Evolutionary conservation across 208 protist genomes (phyloP), one percentile per base, ranked within the genome.

Genomic region (Lotmaria passim): DNA sequence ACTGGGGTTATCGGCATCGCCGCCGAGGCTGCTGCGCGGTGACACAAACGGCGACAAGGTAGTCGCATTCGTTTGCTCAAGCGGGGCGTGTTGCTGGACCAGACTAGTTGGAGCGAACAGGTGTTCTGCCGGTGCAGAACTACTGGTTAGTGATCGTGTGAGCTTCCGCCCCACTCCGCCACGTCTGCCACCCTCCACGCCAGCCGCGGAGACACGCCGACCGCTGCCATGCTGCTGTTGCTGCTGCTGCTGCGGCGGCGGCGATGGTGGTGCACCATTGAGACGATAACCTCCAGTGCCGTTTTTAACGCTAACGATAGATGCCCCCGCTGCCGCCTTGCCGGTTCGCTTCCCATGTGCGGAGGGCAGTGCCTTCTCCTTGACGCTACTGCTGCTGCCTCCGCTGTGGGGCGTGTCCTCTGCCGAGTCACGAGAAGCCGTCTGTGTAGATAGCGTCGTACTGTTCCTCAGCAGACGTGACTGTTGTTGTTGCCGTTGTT

Each of bases 391-490:
- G 43, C 46, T 15, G 59, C 44, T 53, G n/a, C 19, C 60, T 5
- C 10, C 17, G 63, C 52, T 58, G 51, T 60, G 48, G 12, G 63
- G 52, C 38, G 52, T 59, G 34, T 41, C 63, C 11, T 69, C 63
- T 7, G 21, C 33, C 4, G 63, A 69, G 8, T 26, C n/a, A 23
- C 21, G 46, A 7, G 38, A 14, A 19, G 46, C 12, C 33, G 26
- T 5, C 44, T 64, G 38, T 4, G 41, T 14, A 36, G 31, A 2
- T n/a, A 34, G 57, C 28, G 51, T 11, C 19, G 60, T 26, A 12
- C 2, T 7, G 5, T 24, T 15, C 8, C 19, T 12, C 5, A 36
- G 8, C n/a, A 39, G 3, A 38, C 52, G 52, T 28, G n/a, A n/a
- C n/a, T n/a, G n/a, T n/a, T n/a, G n/a, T n/a, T n/a, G n/a, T n/a